Conservation (phyloP, 331 rosid species). For the Cydonia oblonga region DNA sequence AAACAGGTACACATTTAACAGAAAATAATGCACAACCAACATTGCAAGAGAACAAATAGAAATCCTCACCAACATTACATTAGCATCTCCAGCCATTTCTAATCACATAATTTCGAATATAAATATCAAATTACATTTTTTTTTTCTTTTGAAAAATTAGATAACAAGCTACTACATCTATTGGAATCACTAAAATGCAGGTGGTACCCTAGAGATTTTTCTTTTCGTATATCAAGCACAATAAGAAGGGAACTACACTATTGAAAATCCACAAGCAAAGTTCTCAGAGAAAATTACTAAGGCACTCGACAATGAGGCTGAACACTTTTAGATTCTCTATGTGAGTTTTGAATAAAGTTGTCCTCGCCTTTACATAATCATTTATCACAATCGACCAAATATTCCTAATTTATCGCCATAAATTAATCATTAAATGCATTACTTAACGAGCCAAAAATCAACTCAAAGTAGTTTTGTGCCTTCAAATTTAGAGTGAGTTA, state of each 20-base stretch:
- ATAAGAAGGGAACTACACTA: not conserved
- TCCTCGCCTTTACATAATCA: no score
- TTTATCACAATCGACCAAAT: no score
- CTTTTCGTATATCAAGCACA: not conserved
- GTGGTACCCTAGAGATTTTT: not conserved
- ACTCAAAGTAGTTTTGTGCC: no score
- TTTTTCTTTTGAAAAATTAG: not conserved
- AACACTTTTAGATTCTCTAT: not conserved
- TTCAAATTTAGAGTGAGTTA: no score
- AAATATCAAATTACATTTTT: no score
- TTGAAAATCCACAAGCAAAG: not conserved
- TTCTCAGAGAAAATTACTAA: not conserved
- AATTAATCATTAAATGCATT: no score
- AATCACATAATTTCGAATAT: not conserved
- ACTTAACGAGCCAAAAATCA: no score
- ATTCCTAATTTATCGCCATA: no score
- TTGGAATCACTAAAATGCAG: not conserved
- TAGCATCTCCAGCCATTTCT: not conserved
- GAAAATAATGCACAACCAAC: not conserved
- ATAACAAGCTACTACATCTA: not conserved
- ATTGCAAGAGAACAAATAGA: not conserved
- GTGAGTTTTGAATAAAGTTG: no score
- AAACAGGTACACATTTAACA: not conserved
- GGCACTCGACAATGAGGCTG: not conserved
- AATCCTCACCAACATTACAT: not conserved